phyloP scores from a whole-genome alignment of 805 yeast species.

The Deakozyma indianensis region DNA sequence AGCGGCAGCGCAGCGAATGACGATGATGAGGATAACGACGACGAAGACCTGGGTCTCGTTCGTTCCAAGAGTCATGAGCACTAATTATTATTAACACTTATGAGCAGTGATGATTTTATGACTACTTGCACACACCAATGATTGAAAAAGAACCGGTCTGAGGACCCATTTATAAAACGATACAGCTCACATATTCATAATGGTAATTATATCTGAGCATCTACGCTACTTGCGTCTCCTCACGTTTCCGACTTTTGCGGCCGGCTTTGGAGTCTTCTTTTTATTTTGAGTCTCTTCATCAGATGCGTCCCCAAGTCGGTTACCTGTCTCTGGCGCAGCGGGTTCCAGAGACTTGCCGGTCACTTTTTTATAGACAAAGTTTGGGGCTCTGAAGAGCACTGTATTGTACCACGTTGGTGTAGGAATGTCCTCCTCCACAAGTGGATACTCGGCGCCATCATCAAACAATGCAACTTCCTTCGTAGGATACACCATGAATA shows the following conservation, averaged over 20 bases:
- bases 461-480: conserved; percentile 20
- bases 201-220: no score
- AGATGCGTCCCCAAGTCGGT: neutral
- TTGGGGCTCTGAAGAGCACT: conserved; percentile 15
- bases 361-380: conserved; percentile 8
- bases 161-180: no score
- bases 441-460: conserved; percentile 18
- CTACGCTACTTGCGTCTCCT: conserved; percentile 1
- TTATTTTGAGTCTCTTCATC: neutral
- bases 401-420: conserved; percentile 23
- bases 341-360: conserved; percentile 8
- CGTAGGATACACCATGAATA: conserved; percentile 20
- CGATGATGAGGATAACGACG: conserved; percentile 16
- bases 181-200: no score
- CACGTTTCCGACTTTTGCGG: conserved; percentile 8
- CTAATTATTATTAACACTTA: conserved; percentile 21
- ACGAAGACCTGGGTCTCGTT: conserved; percentile 20
- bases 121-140: conserved; percentile 16
- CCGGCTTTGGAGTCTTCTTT: conserved; percentile 9
- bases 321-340: conserved; percentile 1
- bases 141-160: no score
- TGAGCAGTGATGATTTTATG: conserved; percentile 18
- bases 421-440: conserved; percentile 16
- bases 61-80: conserved; percentile 26
- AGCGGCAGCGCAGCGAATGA: conserved; percentile 6